phyloP scores from a whole-genome alignment of 2,329 filamentous ascomycete genomes.

The Penicillium sp. region DNA sequence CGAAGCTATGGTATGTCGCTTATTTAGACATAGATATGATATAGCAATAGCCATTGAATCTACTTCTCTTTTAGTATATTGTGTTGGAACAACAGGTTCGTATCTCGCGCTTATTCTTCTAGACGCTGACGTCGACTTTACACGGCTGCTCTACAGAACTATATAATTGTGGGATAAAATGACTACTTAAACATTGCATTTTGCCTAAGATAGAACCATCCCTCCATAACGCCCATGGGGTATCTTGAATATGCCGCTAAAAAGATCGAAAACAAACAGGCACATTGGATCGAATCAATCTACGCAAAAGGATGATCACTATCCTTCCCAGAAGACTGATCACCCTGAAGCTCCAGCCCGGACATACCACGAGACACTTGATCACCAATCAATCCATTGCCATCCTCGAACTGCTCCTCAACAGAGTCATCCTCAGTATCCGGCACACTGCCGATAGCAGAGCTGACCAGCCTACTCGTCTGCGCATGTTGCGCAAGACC shows the following conservation, averaged over 20 bases:
- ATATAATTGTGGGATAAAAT: background rate
- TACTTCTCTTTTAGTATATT: background rate
- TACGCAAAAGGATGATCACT: background rate
- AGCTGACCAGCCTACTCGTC: slow-evolving; percentile 42
- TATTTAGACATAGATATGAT: background rate
- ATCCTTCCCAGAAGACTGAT: background rate
- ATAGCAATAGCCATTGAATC: background rate
- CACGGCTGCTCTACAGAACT: background rate
- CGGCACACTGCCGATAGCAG: slow-evolving; percentile 1
- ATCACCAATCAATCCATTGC: background rate
- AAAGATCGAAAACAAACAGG: background rate
- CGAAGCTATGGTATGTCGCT: background rate
- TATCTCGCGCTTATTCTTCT: background rate
- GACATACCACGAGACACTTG: background rate
- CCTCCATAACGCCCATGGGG: slow-evolving; percentile 7
- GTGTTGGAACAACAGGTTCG: too few species aligned
- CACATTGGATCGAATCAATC: background rate
- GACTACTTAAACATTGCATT: background rate
- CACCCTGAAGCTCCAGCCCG: background rate
- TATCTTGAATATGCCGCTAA: slow-evolving; percentile 10
- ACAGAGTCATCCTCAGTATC: background rate
- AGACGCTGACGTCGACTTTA: background rate
- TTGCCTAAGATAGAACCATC: background rate
- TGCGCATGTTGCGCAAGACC: slow-evolving; percentile 37
- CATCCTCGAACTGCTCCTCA: background rate